A percentile compares a stretch with the other conserved stretches of the same genome.
These are phyloP conservation scores for Xylariaceae sp. DNA, from an alignment of 2,329 filamentous ascomycete genomes.

Conservation along the genomic window DNA sequence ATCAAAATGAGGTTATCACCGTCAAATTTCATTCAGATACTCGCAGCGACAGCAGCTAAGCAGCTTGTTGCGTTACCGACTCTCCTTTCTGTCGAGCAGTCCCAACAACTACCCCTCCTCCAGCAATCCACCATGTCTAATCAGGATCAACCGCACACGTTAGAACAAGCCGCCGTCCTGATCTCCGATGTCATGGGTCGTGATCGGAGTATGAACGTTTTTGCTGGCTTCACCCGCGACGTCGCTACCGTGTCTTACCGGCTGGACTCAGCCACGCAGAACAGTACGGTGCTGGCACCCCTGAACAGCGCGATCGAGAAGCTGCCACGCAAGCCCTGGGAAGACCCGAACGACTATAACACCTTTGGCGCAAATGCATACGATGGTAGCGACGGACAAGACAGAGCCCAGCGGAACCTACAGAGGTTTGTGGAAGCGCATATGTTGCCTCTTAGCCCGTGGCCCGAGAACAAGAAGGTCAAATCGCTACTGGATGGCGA, in stretches of 20 bases:
- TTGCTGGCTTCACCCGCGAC: conserved; percentile 75
- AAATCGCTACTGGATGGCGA: conserved; percentile 62
- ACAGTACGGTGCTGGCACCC: conserved; percentile 84
- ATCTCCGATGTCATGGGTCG: conserved; percentile 82
- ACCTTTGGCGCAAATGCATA: conserved; percentile 67
- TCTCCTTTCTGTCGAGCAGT: conserved; percentile 15
- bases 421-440: conserved; percentile 81
- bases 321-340: conserved; percentile 84
- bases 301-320: conserved; percentile 75
- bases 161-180: conserved; percentile 50
- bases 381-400: conserved; percentile 67
- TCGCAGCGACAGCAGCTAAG: conserved; percentile 15
- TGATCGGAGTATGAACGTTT: conserved; percentile 75
- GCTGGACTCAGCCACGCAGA: conserved; percentile 60
- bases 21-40: conserved; percentile 10
- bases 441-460: conserved; percentile 70
- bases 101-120: conserved; percentile 28
- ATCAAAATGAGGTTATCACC: conserved; percentile 18
- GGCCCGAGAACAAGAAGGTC: conserved; percentile 62
- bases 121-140: conserved; percentile 18
- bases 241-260: conserved; percentile 64
- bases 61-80: conserved; percentile 17
- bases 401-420: conserved; percentile 73
- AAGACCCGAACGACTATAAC: conserved; percentile 68
- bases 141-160: conserved; percentile 11